Evolutionary conservation across 2,329 filamentous ascomycete species (phyloP), one percentile per base, ranked within the genome.

Genomic region (Nemania abortiva): DNA sequence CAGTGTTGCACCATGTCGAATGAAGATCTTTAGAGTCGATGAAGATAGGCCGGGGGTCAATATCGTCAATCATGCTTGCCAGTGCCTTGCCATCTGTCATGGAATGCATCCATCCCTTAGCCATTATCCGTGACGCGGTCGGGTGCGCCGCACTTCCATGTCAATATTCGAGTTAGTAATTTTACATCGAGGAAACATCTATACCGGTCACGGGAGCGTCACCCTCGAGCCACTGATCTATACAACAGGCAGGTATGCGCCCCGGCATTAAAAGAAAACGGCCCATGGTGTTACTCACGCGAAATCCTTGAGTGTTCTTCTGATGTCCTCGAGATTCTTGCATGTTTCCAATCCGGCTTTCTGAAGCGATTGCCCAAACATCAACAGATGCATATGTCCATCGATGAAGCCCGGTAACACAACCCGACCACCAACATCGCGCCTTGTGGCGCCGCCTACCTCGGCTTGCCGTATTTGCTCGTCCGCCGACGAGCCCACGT

Each of bases 21-120:
- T 89, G 87, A 67, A 89, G 74, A 69, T 88, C 86, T 75, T 88
- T 88, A 3, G 85, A 84, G 68, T 89, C 86, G 68, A 89, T 83
- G 71, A 85, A 85, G 59, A 89, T 85, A 0, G 87, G 85, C 42
- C 86, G 79, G 1, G 82, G 79, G 70, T 86, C 84, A 20, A 86
- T 73, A 73, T 85, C 83, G 73, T 89, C 87, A 7, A 89, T 77
- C 79, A 84, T 83, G 56, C 79, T 82, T 0, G 86, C 82, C 49
- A 85, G 78, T 0, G 85, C 85, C 50, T 82, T 78, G n/a, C 80
- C 81, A 47, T 83, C 79, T 1, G 86, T 87, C 85, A 87, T 88
- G 31, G 76, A 81, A 72, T 87, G 84, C 85, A 88, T 87, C 85
- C 86, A 89, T 3, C 85, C 84, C 68, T 82, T 82, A 71, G 84